Evolutionary conservation across 164 flowering plant species (phyloP), one percentile per base, ranked within the genome.

Genomic region (Liquidambar formosana): DNA sequence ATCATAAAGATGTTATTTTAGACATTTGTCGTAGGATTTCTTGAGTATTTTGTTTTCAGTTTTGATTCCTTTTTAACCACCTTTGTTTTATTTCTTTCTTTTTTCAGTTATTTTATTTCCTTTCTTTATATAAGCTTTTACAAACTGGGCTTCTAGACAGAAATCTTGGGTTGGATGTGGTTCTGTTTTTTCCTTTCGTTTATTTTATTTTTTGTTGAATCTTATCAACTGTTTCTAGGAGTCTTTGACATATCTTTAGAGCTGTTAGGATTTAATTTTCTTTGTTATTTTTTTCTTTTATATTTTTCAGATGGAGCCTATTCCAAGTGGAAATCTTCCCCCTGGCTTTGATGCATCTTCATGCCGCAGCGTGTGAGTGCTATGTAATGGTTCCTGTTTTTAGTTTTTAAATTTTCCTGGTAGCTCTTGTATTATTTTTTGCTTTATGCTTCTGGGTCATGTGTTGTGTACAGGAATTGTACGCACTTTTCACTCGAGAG

Each of bases 361-460:
- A 49, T 49, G 53, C 53, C 53, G 53, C 53, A 49, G 53, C 14
- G 53, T 49, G 53, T 49, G 53, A 49, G 53, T 49, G 53, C n/a
- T 49, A 49, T 15, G 53, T 33, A 33, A 33, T 6, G 53, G 53
- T 49, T 2, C 53, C 53, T 49, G 12, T 49, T 49, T n/a, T n/a
- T 15, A 5, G 21, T 16, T 16, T 49, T 49, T 49, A 13, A 49
- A 13, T 15, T 49, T 16, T 49, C 14, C n/a, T 49, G 53, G 53
- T 0, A 49, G 41, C 41, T 33, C 41, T 33, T 49, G 0, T 8
- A 8, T 49, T 15, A 12, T n/a, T 49, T 49, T 49, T 15, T 49
- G 5, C 5, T 49, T 49, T 49, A 49, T 10, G 0, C 8, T 49
- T 16, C 8, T 16, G n/a, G n/a, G n/a, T 49, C 14, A 47, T 47